Percentiles rank a stretch among this genome's conserved stretches.
These are phyloP conservation scores for Priceomyces castillae DNA, from an alignment of 805 yeast genomes.

Conservation along the genomic window DNA sequence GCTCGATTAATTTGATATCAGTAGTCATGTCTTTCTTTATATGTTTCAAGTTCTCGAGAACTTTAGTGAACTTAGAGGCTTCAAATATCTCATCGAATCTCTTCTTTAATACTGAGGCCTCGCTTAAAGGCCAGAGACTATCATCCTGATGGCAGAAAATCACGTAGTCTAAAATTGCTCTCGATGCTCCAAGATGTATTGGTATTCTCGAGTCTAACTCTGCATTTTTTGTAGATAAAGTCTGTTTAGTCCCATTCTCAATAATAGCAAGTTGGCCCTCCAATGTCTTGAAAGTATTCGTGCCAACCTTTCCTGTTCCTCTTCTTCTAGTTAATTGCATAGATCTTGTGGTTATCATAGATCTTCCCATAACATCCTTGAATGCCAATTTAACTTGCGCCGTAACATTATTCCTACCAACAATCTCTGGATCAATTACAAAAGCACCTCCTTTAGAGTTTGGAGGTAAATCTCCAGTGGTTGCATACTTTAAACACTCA, in stretches of 20 bases:
- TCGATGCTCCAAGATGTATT: conserved; percentile 78
- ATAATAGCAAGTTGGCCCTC: conserved; percentile 83
- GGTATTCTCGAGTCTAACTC: conserved; percentile 86
- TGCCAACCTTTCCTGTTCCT: conserved; percentile 33
- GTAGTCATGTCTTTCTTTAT: conserved; percentile 74
- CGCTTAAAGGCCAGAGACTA: conserved; percentile 92
- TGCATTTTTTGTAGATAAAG: conserved; percentile 75
- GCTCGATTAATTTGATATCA: conserved; percentile 74
- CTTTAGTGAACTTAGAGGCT: conserved; percentile 89
- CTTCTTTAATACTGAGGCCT: conserved; percentile 84
- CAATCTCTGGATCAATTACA: conserved; percentile 84
- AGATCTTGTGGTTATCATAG: conserved; percentile 84
- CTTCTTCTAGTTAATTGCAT: conserved; percentile 70
- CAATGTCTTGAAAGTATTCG: conserved; percentile 74
- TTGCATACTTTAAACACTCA: conserved; percentile 88
- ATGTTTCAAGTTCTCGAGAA: conserved; percentile 71
- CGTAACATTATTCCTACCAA: conserved; percentile 70
- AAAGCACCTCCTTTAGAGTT: conserved; percentile 95
- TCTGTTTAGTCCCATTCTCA: conserved; percentile 62
- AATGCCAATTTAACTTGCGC: conserved; percentile 93
- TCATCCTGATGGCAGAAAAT: conserved; percentile 98
- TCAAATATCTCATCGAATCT: conserved; percentile 96
- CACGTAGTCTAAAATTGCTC: conserved; percentile 85
- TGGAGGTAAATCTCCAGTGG: conserved; percentile 96
- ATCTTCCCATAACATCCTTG: conserved; percentile 63